phyloP scores from a whole-genome alignment of 2,329 filamentous ascomycete species.

The Rhynchosporium secalis region DNA sequence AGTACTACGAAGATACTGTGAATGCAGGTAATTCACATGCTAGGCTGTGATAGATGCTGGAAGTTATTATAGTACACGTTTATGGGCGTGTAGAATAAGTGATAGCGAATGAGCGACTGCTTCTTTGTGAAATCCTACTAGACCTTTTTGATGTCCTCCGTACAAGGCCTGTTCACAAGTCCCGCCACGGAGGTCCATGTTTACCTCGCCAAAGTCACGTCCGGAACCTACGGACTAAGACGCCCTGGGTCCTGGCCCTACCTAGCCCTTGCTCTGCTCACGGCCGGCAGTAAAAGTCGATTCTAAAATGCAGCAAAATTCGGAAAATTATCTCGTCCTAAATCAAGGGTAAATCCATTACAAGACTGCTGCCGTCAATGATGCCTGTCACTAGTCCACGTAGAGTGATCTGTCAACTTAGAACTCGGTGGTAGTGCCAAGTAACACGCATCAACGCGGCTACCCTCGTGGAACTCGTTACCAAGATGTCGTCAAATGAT shows the following conservation, averaged over 20 bases:
- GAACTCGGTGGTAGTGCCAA: background rate
- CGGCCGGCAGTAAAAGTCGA: conserved; percentile 7
- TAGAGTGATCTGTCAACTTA: conserved; percentile 2
- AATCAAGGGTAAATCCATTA: background rate
- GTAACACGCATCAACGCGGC: conserved; percentile 8
- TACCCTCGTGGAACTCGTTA: conserved; percentile 2
- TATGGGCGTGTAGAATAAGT: background rate
- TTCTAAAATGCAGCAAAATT: conserved; percentile 3
- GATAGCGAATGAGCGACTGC: background rate
- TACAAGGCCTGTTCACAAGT: background rate
- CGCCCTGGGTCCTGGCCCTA: background rate
- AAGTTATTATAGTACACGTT: no score
- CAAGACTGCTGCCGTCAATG: background rate
- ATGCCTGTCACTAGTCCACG: background rate
- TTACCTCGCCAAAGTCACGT: background rate
- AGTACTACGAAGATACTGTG: background rate
- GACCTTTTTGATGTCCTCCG: no score
- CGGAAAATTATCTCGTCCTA: background rate
- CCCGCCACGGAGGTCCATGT: background rate
- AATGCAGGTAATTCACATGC: no score
- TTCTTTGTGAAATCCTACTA: background rate
- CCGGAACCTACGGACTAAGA: background rate
- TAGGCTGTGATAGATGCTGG: no score
- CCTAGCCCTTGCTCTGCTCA: background rate
- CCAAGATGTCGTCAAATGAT: background rate